Conservation (phyloP, 495 filamentous ascomycete genomes). For the Tuber brumale region DNA sequence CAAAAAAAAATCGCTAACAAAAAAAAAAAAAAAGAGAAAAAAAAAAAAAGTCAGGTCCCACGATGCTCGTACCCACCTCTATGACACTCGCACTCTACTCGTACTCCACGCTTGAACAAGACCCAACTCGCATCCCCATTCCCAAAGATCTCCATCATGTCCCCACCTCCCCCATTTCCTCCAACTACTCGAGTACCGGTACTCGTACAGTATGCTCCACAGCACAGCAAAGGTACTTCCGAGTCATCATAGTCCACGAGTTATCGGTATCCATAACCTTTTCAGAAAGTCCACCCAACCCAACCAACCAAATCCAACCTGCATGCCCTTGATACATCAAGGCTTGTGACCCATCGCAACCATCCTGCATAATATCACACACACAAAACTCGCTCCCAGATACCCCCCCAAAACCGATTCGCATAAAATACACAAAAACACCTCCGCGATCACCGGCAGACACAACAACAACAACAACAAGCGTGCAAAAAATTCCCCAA, state of each 20-base stretch:
- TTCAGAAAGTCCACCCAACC: constrained; percentile 3
- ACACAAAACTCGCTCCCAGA: background rate
- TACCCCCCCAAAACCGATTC: background rate
- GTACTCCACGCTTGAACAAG: background rate
- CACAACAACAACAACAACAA: too few relatives aligned
- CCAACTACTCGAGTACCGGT: too few relatives aligned
- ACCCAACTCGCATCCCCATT: constrained; percentile 1
- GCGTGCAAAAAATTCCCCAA: background rate
- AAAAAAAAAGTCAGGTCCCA: background rate
- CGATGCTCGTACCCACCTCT: background rate
- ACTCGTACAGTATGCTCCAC: too few relatives aligned
- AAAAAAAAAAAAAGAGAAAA: too few relatives aligned
- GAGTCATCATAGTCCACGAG: constrained; percentile 1
- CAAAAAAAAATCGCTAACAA: background rate
- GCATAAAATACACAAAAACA: background rate
- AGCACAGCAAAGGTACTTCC: background rate
- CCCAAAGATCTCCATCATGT: background rate
- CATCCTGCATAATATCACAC: background rate
- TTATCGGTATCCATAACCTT: background rate
- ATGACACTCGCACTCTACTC: too few relatives aligned
- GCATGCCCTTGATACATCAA: background rate
- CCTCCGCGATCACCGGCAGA: background rate
- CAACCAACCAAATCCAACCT: background rate
- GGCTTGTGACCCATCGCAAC: background rate
- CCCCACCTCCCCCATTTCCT: background rate